Evolutionary conservation across 2,329 filamentous ascomycete genomes (phyloP).

Genomic region (Alternaria dauci): DNA sequence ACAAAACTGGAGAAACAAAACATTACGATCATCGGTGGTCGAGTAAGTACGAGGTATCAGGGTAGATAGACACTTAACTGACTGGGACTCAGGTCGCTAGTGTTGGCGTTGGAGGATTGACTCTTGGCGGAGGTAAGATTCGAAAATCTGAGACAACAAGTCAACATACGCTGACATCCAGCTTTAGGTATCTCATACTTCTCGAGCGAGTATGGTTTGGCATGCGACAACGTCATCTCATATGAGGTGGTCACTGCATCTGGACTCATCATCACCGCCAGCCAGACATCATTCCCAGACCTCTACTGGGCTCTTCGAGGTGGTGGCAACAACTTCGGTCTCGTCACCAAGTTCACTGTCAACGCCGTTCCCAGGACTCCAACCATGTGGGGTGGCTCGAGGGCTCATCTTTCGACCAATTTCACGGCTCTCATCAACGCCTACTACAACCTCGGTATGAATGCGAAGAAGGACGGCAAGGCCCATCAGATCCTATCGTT

Average conservation of each 20-base stretch:
- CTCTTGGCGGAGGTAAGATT: constrained; percentile 32
- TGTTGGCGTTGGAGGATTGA: constrained; percentile 36
- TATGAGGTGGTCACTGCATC: constrained; percentile 44
- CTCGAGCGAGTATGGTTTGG: constrained; percentile 32
- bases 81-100: constrained; percentile 14
- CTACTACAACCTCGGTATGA: constrained; percentile 37
- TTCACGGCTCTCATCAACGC: constrained; percentile 13
- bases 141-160: too few relatives aligned
- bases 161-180: too few relatives aligned
- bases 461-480: constrained; percentile 31
- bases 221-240: constrained; percentile 45
- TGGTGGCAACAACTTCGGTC: constrained; percentile 48
- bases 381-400: constrained; percentile 41
- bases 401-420: constrained; percentile 14
- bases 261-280: constrained; percentile 29
- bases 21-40: constrained; percentile 41
- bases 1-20: constrained; percentile 30
- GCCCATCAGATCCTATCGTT: constrained; percentile 43
- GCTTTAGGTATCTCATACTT: constrained; percentile 36
- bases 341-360: constrained; percentile 43
- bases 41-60: constrained; percentile 22
- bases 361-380: constrained; percentile 27
- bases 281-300: constrained; percentile 44
- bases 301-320: constrained; percentile 52
- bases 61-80: too few relatives aligned